These are phyloP conservation scores for Trichoderma gamsii DNA, from an alignment of 495 filamentous ascomycete genomes.

Conservation along the genomic window DNA sequence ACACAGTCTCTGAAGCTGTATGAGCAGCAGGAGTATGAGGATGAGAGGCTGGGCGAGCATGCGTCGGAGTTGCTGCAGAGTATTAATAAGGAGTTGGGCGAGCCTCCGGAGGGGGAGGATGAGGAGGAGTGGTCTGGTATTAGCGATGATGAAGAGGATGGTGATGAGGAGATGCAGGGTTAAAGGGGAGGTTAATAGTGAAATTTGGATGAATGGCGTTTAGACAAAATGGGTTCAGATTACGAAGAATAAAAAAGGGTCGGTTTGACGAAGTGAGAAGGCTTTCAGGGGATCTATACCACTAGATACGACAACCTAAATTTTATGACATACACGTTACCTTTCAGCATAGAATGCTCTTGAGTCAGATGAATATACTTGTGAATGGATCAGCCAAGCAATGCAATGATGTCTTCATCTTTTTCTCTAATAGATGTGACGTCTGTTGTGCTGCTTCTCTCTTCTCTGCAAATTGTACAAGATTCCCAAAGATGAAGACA, in stretches of 20 bases:
- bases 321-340: neutral
- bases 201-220: constrained; percentile 27
- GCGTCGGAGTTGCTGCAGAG: constrained; percentile 52
- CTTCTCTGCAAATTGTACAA: neutral
- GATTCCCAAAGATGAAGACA: neutral
- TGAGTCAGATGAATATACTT: neutral
- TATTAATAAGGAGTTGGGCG: constrained; percentile 52
- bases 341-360: neutral
- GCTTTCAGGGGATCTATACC: neutral
- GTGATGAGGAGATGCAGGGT: constrained; percentile 28
- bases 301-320: neutral
- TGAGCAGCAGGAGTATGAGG: constrained; percentile 60
- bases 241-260: neutral
- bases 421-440: too few relatives aligned
- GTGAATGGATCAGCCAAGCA: neutral
- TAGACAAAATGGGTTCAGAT: constrained; percentile 12
- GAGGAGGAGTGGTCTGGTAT: constrained; percentile 45
- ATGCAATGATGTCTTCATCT: neutral
- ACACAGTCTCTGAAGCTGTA: constrained; percentile 55
- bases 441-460: too few relatives aligned
- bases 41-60: constrained; percentile 62
- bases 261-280: neutral
- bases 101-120: constrained; percentile 39
- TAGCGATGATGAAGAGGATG: constrained; percentile 33
- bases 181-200: constrained; percentile 20